Base-by-base conservation (phyloP, 306 rosid species). In the Dryas alaskensis region DNA sequence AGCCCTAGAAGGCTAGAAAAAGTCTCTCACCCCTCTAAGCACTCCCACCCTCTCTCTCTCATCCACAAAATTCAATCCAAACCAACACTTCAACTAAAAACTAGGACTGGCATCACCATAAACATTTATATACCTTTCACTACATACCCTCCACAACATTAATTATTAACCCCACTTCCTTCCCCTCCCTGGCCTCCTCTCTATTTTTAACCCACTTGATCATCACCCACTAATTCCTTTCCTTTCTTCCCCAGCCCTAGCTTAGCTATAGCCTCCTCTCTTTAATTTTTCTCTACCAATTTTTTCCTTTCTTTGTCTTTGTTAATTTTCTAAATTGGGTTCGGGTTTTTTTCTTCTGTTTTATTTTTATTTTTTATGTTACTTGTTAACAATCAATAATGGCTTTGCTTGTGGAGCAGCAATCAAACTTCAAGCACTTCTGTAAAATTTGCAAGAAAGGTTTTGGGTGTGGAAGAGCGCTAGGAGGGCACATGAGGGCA, bases 401-500 rank as follows among this genome's bases (percentile, higher is more conserved):
- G 97, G 96, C 97, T 75, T 68, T 89, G 78, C 77, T 84, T 75
- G 85, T 84, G 60, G 93, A 86, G 75, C 86, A 79, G 68, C 84
- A 84, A 81, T 54, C 91, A 60, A 86, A 76, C 88, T 88, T 89
- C 73, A 94, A 94, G 76, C 90, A 94, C 75, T 87, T 94, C 16
- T 94, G 97, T 78, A 88, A 92, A 78, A 92, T 92, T 45, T 94
- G 99, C 87, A 92, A 92, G 73, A 94, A 88, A 77, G 97, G 99
- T 0, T 94, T 94, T 67, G 95, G 85, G 1, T 86, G 97, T 66
- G 99, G 99, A 16, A 83, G 99, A 83, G 99, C 99, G 22, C 54
- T 94, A 0, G 99, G 99, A 46, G 99, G 97, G 5, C 99, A 94
- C 87, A 94, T 94, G 99, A 92, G 96, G 81, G 95, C 99, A 0